Conservation (phyloP, 352 stramenopile species). For the Phytophthora melonis region DNA sequence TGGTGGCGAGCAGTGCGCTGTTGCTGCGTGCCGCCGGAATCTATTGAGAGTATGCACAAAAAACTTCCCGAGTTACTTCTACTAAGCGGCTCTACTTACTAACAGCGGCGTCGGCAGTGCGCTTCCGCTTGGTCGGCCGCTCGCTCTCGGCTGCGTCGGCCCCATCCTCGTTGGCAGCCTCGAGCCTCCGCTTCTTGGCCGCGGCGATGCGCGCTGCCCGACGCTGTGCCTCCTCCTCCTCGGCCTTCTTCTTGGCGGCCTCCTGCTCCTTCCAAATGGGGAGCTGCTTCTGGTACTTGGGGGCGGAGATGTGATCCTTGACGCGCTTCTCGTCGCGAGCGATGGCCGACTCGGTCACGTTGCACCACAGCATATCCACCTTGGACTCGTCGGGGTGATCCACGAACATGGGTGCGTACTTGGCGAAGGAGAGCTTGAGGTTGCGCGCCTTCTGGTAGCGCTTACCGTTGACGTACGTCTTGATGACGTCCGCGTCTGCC, state of each 20-base stretch:
- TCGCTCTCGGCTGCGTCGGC: constrained; percentile 15
- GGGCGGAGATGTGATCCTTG: constrained; percentile 59
- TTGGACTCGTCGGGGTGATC: constrained; percentile 66
- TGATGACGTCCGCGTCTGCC: constrained; percentile 61
- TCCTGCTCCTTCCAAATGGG: constrained; percentile 60
- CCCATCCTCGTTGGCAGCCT: constrained; percentile 19
- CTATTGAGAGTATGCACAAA: constrained; percentile 31
- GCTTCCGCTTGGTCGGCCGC: constrained; percentile 32
- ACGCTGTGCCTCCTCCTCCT: constrained; percentile 41
- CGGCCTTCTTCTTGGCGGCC: constrained; percentile 46
- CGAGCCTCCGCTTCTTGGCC: constrained; percentile 43
- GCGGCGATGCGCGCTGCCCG: constrained; percentile 34
- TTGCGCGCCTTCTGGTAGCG: constrained; percentile 59
- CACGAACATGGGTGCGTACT: constrained; percentile 74
- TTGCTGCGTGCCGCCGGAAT: constrained; percentile 9
- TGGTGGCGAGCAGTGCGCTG: background rate
- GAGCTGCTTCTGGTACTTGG: constrained; percentile 68
- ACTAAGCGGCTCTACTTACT: constrained; percentile 34
- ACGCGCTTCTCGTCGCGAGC: constrained; percentile 57
- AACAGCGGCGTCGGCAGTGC: constrained; percentile 1
- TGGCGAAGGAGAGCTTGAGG: constrained; percentile 56
- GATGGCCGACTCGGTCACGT: constrained; percentile 69
- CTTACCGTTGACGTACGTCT: constrained; percentile 63
- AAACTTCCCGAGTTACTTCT: constrained; percentile 14
- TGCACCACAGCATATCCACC: constrained; percentile 66